Conservation (phyloP, 2,329 filamentous ascomycete species). For the Trichoderma hamatum region DNA sequence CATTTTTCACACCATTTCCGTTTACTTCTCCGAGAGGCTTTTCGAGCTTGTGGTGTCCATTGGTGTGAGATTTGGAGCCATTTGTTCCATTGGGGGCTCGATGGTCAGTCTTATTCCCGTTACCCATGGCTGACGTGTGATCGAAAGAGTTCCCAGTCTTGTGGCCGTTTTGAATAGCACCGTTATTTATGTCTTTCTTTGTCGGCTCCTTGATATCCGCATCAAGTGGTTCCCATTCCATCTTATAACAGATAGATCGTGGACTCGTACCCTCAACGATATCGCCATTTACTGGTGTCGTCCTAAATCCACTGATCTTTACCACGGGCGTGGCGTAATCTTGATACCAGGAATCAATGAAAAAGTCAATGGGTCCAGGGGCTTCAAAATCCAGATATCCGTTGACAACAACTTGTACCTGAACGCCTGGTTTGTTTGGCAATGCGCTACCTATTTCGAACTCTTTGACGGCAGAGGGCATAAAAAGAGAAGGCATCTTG, state of each 20-base stretch:
- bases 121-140: not conserved
- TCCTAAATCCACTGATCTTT: conserved; percentile 42
- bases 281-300: conserved; percentile 48
- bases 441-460: conserved; percentile 36
- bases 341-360: conserved; percentile 40
- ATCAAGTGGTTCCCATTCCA: conserved; percentile 48
- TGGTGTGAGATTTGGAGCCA: conserved; percentile 1
- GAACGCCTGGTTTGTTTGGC: conserved; percentile 36
- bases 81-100: not conserved
- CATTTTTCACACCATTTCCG: not conserved
- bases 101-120: conserved; percentile 18
- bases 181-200: not conserved
- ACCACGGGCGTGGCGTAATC: conserved; percentile 39
- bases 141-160: not conserved
- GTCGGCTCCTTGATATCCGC: conserved; percentile 28
- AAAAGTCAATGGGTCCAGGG: conserved; percentile 39
- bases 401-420: conserved; percentile 36
- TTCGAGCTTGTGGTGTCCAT: not conserved
- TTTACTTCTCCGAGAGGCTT: not conserved
- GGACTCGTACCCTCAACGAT: conserved; percentile 29
- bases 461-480: conserved; percentile 41
- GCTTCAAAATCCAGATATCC: conserved; percentile 32
- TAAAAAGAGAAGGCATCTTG: conserved; percentile 41
- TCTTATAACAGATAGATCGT: conserved; percentile 47
- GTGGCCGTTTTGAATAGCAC: not conserved